Evolutionary conservation across 805 yeast genomes (phyloP), one percentile per base, ranked within the genome.

Genomic region (Suhomyces xylopsoci): DNA sequence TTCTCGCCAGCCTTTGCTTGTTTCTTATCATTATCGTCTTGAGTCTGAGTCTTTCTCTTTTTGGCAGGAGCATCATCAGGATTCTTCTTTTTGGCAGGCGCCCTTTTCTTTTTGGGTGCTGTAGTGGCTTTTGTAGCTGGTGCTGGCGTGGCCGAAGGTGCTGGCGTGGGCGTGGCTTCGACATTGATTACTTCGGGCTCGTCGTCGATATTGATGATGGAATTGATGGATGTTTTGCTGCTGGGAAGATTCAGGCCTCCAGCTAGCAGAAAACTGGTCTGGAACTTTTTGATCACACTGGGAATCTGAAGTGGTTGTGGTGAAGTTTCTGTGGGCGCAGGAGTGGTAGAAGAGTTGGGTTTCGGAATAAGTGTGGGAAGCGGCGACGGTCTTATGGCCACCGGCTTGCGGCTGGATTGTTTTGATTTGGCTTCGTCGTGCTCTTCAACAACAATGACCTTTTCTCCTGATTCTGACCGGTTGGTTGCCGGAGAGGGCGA

Each of bases 171-270:
- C 14, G 48, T 30, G 8, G 43, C 20, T 30, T 34, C 36, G 14
- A 45, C 20, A 7, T 32, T 19, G 5, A 30, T 25, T n/a, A 47
- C 41, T 34, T 49, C 51, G 48, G 46, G 50, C 46, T 59, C 69
- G 36, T 67, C 71, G 40, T 74, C 79, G 10, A 61, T 52, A 57
- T 75, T 75, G 51, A 75, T 74, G 42, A 75, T 68, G 12, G 77
- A 69, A 49, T 67, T 70, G 25, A 75, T 75, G 6, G 77, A 71
- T 0, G 79, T 66, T 48, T 65, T 71, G 59, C 67, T 70, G 36
- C 19, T 22, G n/a, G 45, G 38, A 12, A 46, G 45, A 36, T 17
- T 45, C 44, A 5, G 47, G 38, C 30, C 25, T 28, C 41, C 20
- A 28, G n/a, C 28, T 22, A 63, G 24, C 48, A 62, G 65, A 52